Conservation (phyloP, 2,329 filamentous ascomycete species). For the Claviceps sp. region DNA sequence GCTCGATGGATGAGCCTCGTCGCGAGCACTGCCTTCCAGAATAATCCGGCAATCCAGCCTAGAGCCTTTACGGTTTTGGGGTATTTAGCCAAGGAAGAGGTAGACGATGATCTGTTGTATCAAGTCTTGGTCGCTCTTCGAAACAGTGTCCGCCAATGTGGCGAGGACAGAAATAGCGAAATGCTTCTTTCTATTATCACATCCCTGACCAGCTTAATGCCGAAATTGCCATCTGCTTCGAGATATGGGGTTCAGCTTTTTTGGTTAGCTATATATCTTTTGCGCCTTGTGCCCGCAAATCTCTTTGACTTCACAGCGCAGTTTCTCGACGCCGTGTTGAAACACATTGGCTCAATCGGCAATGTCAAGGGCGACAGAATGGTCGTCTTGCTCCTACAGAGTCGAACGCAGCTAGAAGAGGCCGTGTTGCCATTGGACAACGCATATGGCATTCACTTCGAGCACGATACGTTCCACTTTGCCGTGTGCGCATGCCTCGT, state of each 20-base stretch:
- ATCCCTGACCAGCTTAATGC: slow-evolving; percentile 57
- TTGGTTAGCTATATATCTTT: slow-evolving; percentile 54
- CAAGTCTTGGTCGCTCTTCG: slow-evolving; percentile 56
- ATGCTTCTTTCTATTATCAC: slow-evolving; percentile 58
- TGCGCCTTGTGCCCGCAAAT: slow-evolving; percentile 47
- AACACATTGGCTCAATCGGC: slow-evolving; percentile 47
- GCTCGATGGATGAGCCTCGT: slow-evolving; percentile 63
- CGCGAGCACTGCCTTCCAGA: slow-evolving; percentile 59
- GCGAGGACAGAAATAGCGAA: slow-evolving; percentile 50
- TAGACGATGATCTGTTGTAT: slow-evolving; percentile 58
- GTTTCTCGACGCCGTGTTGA: slow-evolving; percentile 51
- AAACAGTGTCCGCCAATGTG: slow-evolving; percentile 50
- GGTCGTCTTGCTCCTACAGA: slow-evolving; percentile 46
- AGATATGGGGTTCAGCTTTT: slow-evolving; percentile 57
- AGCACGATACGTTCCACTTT: slow-evolving; percentile 50
- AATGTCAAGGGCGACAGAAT: slow-evolving; percentile 47
- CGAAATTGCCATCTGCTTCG: slow-evolving; percentile 51
- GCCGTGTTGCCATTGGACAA: slow-evolving; percentile 49
- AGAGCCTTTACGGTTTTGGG: slow-evolving; percentile 60
- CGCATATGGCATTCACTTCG: slow-evolving; percentile 53
- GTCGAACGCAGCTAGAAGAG: slow-evolving; percentile 46
- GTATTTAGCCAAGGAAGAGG: slow-evolving; percentile 55
- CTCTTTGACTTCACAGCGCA: slow-evolving; percentile 54
- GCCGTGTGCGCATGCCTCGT: slow-evolving; percentile 52
- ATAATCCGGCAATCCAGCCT: slow-evolving; percentile 58